Base-by-base conservation (phyloP, 208 protist species). In the Leishmania braziliensis region DNA sequence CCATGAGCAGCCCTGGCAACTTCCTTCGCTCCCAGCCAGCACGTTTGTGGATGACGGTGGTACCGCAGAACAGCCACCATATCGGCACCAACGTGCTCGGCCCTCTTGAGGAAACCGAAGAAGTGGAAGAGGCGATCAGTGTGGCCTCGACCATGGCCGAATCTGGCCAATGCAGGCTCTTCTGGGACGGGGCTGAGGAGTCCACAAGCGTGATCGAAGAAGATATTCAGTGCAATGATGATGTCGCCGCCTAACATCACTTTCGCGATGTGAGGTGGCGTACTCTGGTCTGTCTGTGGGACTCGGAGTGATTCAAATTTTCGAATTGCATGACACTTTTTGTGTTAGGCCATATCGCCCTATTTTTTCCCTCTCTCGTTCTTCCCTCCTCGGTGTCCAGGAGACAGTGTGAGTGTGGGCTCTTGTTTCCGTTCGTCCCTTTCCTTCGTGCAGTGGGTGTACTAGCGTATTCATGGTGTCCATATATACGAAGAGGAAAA, bases 1-100 rank as follows among this genome's bases (percentile, higher is more conserved):
- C n/a, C 53, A n/a, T 43, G 16, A 46, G 23, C 72, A 46, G 51
- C n/a, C n/a, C 72, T 39, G 16, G 33, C 29, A 79, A n/a, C 75
- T n/a, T 65, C 46, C 23, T 68, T 50, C 60, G 75, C 60, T 60
- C 50, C 14, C 12, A 39, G 14, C 56, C 14, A 18, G 23, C 23
- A 29, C 75, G 75, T 66, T 58, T 54, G 58, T 79, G 39, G 58
- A 79, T 36, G 60, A 66, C 62, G n/a, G 60, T 48, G 58, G 60
- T 43, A 39, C 48, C 75, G 26, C 75, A 54, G 75, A 46, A n/a
- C 60, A 65, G 51, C 51, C 33, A 16, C 16, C 51, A 43, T 26
- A 16, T 39, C 51, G 46, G 29, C 51, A 20, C 16, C 53, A 26
- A 20, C 53, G 29, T 43, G 53, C 5, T 23, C n/a, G 36, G 33